Base-by-base conservation (phyloP, 2,329 filamentous ascomycete species). In the Lasiodiplodia theobromae region DNA sequence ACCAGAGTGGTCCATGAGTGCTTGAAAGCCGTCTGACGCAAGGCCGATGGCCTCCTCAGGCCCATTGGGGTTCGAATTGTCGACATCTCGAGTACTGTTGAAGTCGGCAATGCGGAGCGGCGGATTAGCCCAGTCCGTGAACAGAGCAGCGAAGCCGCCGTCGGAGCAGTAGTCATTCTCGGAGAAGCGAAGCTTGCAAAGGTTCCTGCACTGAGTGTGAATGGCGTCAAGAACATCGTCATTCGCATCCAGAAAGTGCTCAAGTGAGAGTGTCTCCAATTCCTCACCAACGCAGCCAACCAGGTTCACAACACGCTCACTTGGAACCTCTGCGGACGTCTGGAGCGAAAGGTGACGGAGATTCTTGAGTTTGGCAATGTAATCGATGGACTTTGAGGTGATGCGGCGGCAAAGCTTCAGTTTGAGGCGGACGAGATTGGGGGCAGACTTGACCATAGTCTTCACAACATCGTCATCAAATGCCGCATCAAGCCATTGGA, bases 1-100 rank as follows among this genome's bases (percentile, higher is more conserved):
- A 4, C 92, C 92, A 0, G 94, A 97, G 76, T 97, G 95, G 0
- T 83, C 81, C 92, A 97, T 97, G 53, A 97, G 81, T 0, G 93
- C 92, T 71, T 86, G 83, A 81, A 98, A 95, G 0, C 92, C 94
- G 6, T 86, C 80, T 0, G 89, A 91, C 65, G 91, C 93, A 38
- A 97, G 85, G 1, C 94, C 95, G 54, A 95, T 81, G 8, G 86
- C 79, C 21, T 73, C 74, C 28, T 86, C 84, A 0, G 87, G 86
- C 57, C 89, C 87, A 25, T 89, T 86, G 0, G 93, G 91, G 31
- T 87, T 87, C 60, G 84, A 82, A 69, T 92, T 88, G 76, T 97
- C 92, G 40, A 96, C 77, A 73, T 93, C 88, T 21, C 94, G 91
- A 69, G 90, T 94, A 70, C 90, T 89, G 73, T 91, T 89, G 18